Evolutionary conservation across 352 stramenopile genomes (phyloP).

Genomic region (Phytophthora chlamydospora): DNA sequence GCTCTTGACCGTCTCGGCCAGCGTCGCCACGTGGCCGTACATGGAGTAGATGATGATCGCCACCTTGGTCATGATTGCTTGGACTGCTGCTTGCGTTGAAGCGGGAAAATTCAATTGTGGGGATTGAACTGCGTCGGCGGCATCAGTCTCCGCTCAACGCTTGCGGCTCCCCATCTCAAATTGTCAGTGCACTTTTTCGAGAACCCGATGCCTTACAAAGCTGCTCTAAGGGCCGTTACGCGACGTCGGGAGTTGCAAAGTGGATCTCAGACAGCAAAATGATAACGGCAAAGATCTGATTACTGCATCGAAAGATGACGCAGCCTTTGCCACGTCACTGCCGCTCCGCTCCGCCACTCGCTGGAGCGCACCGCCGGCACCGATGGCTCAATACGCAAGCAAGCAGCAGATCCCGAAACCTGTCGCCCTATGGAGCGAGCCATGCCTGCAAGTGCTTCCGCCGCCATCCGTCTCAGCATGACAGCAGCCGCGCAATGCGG

Average conservation of each 20-base stretch:
- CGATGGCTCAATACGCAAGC: too few species aligned
- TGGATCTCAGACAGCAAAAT: background rate
- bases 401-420: too few species aligned
- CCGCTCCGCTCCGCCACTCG: too few species aligned
- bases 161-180: too few species aligned
- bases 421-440: too few species aligned
- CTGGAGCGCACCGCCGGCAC: too few species aligned
- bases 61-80: conserved; percentile 59
- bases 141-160: too few species aligned
- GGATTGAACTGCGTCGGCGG: background rate
- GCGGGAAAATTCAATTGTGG: conserved; percentile 5
- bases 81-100: conserved; percentile 8
- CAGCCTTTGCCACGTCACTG: too few species aligned
- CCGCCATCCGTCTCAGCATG: conserved; percentile 48
- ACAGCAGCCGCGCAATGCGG: conserved; percentile 33
- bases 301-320: too few species aligned
- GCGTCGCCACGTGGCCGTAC: conserved; percentile 76
- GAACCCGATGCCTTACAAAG: background rate
- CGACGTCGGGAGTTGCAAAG: conserved; percentile 3
- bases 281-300: too few species aligned
- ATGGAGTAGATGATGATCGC: conserved; percentile 83
- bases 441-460: too few species aligned
- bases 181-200: background rate
- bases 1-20: conserved; percentile 72
- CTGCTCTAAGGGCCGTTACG: background rate